These are phyloP conservation scores for Berberis vulgaris DNA, from an alignment of 164 flowering plant genomes.

Conservation along the genomic window DNA sequence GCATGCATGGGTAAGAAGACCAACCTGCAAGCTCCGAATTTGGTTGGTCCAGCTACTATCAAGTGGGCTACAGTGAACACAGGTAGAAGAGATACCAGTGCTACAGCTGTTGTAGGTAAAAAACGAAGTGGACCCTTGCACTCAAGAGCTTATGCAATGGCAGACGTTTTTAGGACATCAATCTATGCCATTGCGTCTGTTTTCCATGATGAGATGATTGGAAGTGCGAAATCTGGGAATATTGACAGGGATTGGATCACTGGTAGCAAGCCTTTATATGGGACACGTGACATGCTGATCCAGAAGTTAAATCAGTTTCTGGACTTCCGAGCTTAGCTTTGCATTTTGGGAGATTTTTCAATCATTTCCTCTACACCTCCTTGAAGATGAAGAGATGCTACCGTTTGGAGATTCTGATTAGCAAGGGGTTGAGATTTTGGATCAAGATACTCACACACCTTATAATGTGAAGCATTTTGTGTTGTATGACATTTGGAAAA, in stretches of 20 bases:
- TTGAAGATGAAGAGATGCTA: no score
- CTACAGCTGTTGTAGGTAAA: conserved; percentile 23
- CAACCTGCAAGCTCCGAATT: conserved; percentile 41
- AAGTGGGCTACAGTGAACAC: conserved; percentile 57
- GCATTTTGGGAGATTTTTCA: no score
- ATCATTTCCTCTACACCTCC: no score
- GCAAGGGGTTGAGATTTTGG: no score
- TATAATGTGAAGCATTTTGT: no score
- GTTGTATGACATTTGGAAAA: no score
- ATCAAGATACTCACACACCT: no score
- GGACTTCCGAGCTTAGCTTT: background rate
- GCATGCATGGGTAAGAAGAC: conserved; percentile 86
- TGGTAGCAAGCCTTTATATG: conserved; percentile 42
- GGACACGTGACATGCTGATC: background rate
- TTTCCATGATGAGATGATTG: conserved; percentile 70
- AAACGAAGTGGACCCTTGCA: conserved; percentile 45
- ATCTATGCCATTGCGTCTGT: conserved; percentile 57
- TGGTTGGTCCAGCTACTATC: conserved; percentile 60
- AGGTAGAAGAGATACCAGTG: conserved; percentile 37
- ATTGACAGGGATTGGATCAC: conserved; percentile 78
- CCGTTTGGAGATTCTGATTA: no score
- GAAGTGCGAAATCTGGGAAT: conserved; percentile 44
- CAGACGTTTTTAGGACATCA: conserved; percentile 70
- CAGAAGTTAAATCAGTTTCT: background rate
- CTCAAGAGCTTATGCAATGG: conserved; percentile 68